Evolutionary conservation across 2,329 filamentous ascomycete genomes (phyloP).

Genomic region (Capronia americana): DNA sequence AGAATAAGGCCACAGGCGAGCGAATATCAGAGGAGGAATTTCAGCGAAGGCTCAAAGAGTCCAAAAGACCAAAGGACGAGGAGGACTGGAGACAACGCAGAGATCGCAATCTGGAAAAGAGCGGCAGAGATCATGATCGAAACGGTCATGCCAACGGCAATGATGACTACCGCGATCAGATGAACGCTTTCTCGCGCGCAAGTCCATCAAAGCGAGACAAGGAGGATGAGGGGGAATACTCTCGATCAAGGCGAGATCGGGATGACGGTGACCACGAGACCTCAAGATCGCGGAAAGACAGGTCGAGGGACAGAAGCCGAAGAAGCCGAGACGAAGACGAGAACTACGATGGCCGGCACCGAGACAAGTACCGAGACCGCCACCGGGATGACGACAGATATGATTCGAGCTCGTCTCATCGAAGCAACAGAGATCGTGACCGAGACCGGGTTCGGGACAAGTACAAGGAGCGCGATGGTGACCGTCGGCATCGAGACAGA

Average conservation of each 20-base stretch:
- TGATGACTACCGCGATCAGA: constrained; percentile 47
- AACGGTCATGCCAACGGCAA: constrained; percentile 45
- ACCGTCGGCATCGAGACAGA: constrained; percentile 40
- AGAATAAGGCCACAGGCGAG: constrained; percentile 68
- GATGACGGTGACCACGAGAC: constrained; percentile 30
- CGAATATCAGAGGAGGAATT: constrained; percentile 68
- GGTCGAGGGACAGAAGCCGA: constrained; percentile 46
- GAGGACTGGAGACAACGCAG: constrained; percentile 55
- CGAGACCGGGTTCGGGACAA: constrained; percentile 39
- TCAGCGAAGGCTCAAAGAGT: constrained; percentile 57
- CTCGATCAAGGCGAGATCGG: constrained; percentile 33
- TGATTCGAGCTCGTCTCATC: constrained; percentile 37
- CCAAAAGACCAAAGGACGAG: constrained; percentile 52
- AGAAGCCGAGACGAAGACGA: constrained; percentile 42
- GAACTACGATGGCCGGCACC: constrained; percentile 44
- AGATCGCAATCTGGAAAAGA: constrained; percentile 52
- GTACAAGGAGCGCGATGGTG: constrained; percentile 33
- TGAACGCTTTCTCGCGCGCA: constrained; percentile 49
- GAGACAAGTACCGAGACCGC: constrained; percentile 44
- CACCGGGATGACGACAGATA: constrained; percentile 42
- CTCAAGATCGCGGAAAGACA: constrained; percentile 37
- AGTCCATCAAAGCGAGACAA: constrained; percentile 47
- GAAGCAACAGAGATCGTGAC: constrained; percentile 41
- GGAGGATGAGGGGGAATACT: constrained; percentile 42
- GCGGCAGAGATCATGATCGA: constrained; percentile 46